Percentiles rank a stretch among this genome's conserved stretches.
Evolutionary conservation across 2,329 filamentous ascomycete genomes (phyloP).

Genomic region (Aureobasidium sp.): DNA sequence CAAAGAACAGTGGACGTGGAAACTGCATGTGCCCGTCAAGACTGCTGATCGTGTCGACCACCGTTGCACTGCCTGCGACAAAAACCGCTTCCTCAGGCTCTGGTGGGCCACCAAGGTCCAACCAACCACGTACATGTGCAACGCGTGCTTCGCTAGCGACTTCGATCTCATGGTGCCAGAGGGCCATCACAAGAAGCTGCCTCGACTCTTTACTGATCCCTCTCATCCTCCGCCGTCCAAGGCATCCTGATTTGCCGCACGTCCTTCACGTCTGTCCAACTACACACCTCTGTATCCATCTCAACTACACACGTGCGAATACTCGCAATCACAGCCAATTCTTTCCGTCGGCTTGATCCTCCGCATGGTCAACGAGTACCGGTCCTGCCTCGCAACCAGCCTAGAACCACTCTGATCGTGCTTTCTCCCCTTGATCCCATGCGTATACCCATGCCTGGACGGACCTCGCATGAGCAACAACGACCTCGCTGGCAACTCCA

Average conservation of each 20-base stretch:
- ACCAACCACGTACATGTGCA: not conserved
- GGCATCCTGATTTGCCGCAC: no score
- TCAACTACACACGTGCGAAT: conserved; percentile 10
- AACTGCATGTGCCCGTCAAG: not conserved
- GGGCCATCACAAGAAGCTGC: not conserved
- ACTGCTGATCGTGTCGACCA: not conserved
- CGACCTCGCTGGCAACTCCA: conserved; percentile 7
- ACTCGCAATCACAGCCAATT: conserved; percentile 7
- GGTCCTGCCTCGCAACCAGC: not conserved
- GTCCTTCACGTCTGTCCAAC: no score
- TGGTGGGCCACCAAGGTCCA: not conserved
- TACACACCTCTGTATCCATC: not conserved
- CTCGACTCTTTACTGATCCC: not conserved
- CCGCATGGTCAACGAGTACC: conserved; percentile 11
- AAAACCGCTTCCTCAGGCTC: not conserved
- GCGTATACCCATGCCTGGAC: conserved; percentile 6
- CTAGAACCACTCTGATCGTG: not conserved
- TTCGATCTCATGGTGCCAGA: not conserved
- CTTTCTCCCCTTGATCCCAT: conserved; percentile 10
- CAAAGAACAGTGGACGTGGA: not conserved
- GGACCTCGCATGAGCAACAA: conserved; percentile 6
- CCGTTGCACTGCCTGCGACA: not conserved
- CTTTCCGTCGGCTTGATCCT: conserved; percentile 1
- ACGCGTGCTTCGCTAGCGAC: not conserved
- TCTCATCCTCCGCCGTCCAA: no score